Evolutionary conservation across 179 eudicot genomes (phyloP), one percentile per base, ranked within the genome.

Genomic region (Amaranthus tricolor): DNA sequence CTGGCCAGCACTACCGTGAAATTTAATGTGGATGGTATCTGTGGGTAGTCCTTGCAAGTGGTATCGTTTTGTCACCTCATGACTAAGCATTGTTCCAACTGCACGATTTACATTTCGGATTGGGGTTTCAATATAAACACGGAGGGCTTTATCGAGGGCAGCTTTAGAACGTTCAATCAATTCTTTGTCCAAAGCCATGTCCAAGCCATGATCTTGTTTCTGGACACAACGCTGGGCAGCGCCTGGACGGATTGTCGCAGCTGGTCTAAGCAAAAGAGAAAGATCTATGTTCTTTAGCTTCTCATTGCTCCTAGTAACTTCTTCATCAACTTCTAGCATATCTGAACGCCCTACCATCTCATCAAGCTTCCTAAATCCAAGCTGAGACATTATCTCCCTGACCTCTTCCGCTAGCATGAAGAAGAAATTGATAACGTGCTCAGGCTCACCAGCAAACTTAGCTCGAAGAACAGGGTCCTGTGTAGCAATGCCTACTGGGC

Each of bases 311-410:
- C 81, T 85, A 43, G 75, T 81, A 74, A 96, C 84, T 74, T 85
- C 89, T 74, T 83, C 87, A 62, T 96, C 99, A 68, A 91, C 81
- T 81, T 94, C 99, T 68, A 96, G 98, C 97, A 96, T 88, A 73
- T 96, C 99, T 1, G 99, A 79, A 50, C 92, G 98, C 65, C 99
- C 99, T 61, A 96, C 92, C 98, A 94, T 96, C 76, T 96, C 99
- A 66, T 77, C 89, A 40, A 94, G 72, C 44, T 86, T 88, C 70
- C 93, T 82, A 61, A 96, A 88, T 8, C 99, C 98, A 59, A 96
- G 93, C 81, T 90, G 84, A 68, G 98, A 91, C 98, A 96, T 96
- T 57, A 94, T 96, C 80, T 96, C 99, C 76, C 98, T 86, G 67
- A 96, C 83, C 78, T 96, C 99, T 76, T 96, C 99, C 24, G 99